Percentiles rank a stretch among this genome's conserved stretches.
Evolutionary conservation across 352 stramenopile genomes (phyloP).

Genomic region (Blastocystis sp.): DNA sequence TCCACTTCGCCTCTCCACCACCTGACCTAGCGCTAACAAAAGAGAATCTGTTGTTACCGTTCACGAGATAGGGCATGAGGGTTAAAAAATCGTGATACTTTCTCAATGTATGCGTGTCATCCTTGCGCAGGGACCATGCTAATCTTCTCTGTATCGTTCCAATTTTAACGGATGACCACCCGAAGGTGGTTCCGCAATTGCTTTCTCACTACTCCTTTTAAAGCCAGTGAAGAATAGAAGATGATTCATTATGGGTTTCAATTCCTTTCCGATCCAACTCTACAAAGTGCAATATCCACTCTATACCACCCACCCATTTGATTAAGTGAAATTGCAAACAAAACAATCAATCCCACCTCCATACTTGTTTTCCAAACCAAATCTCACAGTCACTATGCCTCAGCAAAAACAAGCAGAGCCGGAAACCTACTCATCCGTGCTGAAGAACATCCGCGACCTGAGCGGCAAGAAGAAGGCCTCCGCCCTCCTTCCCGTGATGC

Average conservation of each 20-base stretch:
- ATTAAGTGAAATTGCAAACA: too few species aligned
- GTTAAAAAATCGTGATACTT: conserved; percentile 83
- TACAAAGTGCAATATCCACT: too few species aligned
- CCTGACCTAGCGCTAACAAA: conserved; percentile 6
- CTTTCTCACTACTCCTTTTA: too few species aligned
- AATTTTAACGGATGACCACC: conserved; percentile 73
- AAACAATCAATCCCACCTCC: too few species aligned
- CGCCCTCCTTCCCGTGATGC: conserved; percentile 48
- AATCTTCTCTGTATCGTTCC: conserved; percentile 87
- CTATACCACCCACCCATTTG: too few species aligned
- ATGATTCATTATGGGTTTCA: too few species aligned
- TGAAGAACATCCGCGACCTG: conserved; percentile 22
- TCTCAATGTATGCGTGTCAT: conserved; percentile 87
- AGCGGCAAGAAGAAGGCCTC: conserved; percentile 40
- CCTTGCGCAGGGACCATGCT: conserved; percentile 86
- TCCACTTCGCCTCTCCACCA: conserved; percentile 1
- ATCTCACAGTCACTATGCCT: neutral
- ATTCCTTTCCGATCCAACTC: too few species aligned
- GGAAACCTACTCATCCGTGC: conserved; percentile 41
- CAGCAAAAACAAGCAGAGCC: neutral
- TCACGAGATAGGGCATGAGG: conserved; percentile 14
- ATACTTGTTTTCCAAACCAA: neutral
- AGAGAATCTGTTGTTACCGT: neutral
- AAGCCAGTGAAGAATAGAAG: too few species aligned
- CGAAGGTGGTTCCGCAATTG: conserved; percentile 15